Conservation (phyloP, 1,284 basidiomycete genomes). For the Inonotus obliquus region DNA sequence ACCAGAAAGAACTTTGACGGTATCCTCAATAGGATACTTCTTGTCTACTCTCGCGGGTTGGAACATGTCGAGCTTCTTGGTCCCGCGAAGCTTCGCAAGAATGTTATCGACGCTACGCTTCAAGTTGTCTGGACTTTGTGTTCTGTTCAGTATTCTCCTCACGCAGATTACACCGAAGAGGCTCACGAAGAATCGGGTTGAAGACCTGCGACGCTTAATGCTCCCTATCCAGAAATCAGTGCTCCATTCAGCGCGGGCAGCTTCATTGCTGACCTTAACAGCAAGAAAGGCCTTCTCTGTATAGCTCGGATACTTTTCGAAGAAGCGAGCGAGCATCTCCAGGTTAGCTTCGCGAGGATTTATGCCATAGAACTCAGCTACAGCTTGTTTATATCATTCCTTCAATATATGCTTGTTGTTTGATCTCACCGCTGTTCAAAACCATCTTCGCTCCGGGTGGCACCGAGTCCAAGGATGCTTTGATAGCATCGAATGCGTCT, state of each 20-base stretch:
- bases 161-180: neutral
- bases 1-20: constrained; percentile 26
- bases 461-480: constrained; percentile 51
- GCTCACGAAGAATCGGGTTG: constrained; percentile 29
- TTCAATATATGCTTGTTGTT: neutral
- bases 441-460: constrained; percentile 43
- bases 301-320: constrained; percentile 49
- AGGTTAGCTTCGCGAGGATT: constrained; percentile 34
- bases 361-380: constrained; percentile 41
- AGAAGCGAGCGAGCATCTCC: constrained; percentile 40
- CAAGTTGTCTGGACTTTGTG: constrained; percentile 35
- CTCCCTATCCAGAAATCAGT: constrained; percentile 37
- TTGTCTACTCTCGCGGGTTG: constrained; percentile 33
- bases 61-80: constrained; percentile 43
- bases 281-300: constrained; percentile 45
- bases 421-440: constrained; percentile 41
- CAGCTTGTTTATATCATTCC: neutral
- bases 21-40: constrained; percentile 32
- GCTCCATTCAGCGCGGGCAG: neutral
- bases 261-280: constrained; percentile 30
- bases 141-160: neutral
- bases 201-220: constrained; percentile 22
- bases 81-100: constrained; percentile 36
- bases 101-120: constrained; percentile 36
- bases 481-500: constrained; percentile 57